These are phyloP conservation scores for Lunasporangiospora selenospora DNA, from an alignment of 192 early-diverging fungal species.

Conservation along the genomic window DNA sequence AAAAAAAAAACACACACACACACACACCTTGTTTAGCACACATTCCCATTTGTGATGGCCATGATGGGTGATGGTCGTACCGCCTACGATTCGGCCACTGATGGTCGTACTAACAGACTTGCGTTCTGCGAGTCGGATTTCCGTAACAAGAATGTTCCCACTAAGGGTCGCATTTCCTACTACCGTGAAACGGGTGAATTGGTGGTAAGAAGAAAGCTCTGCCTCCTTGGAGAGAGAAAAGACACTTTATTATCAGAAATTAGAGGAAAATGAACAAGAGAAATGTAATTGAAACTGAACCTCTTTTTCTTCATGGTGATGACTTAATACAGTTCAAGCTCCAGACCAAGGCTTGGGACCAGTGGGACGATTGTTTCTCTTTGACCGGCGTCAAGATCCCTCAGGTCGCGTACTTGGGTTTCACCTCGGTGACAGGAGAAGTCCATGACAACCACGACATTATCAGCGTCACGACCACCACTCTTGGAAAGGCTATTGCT, in stretches of 20 bases:
- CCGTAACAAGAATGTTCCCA: constrained; percentile 66
- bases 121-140: constrained; percentile 83
- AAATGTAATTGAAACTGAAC: too few relatives aligned
- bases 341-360: constrained; percentile 57
- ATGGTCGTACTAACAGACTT: constrained; percentile 75
- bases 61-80: constrained; percentile 95
- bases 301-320: too few relatives aligned
- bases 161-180: constrained; percentile 77
- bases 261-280: neutral
- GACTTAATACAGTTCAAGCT: constrained; percentile 59
- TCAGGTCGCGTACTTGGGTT: constrained; percentile 82
- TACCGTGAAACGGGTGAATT: constrained; percentile 56
- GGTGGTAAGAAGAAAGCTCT: constrained; percentile 15
- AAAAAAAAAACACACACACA: too few relatives aligned
- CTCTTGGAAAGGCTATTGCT: constrained; percentile 10
- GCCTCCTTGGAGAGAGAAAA: too few relatives aligned
- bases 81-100: constrained; percentile 83
- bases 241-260: neutral
- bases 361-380: constrained; percentile 88
- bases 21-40: constrained; percentile 48
- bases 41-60: constrained; percentile 90
- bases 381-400: constrained; percentile 82
- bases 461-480: constrained; percentile 50
- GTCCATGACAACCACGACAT: constrained; percentile 74
- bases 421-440: constrained; percentile 92